Percentiles rank a stretch among this genome's conserved stretches.
Evolutionary conservation across 2,329 filamentous ascomycete genomes (phyloP).

Genomic region (Phyllosticta capitalensis): DNA sequence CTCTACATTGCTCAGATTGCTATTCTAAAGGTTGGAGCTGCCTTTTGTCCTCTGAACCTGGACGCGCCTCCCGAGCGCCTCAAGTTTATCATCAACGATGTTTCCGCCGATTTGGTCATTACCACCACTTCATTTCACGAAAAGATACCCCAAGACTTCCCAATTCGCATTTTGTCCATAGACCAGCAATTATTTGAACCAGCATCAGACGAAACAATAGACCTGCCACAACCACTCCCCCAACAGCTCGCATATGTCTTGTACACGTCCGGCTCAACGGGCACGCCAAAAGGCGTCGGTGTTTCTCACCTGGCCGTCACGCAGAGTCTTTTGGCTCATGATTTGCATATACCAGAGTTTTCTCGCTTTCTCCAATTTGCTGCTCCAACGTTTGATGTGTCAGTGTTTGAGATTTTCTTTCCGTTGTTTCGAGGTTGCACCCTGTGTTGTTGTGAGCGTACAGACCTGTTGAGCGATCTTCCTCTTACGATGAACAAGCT

Average conservation of each 20-base stretch:
- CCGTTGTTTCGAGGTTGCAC: constrained; percentile 65
- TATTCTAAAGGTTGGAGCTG: constrained; percentile 69
- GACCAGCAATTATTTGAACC: constrained; percentile 20
- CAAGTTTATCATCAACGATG: constrained; percentile 70
- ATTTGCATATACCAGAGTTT: constrained; percentile 67
- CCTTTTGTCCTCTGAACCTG: constrained; percentile 75
- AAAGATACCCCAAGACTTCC: constrained; percentile 27
- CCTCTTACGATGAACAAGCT: constrained; percentile 55
- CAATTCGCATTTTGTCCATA: constrained; percentile 31
- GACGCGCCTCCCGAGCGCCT: constrained; percentile 71
- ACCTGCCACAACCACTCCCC: background rate
- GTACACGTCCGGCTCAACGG: constrained; percentile 88
- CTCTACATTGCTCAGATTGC: constrained; percentile 72
- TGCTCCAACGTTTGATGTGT: constrained; percentile 87
- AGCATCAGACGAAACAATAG: constrained; percentile 4
- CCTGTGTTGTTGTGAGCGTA: constrained; percentile 60
- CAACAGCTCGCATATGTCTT: constrained; percentile 69
- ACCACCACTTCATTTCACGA: constrained; percentile 44
- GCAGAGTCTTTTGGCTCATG: constrained; percentile 74
- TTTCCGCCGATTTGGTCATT: constrained; percentile 59
- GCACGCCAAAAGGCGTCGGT: constrained; percentile 77
- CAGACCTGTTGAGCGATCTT: constrained; percentile 65
- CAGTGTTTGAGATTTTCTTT: constrained; percentile 92
- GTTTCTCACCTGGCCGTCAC: constrained; percentile 72
- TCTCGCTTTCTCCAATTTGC: constrained; percentile 82